phyloP scores from a whole-genome alignment of 148 eudicot species.

The Chenopodium formosanum region DNA sequence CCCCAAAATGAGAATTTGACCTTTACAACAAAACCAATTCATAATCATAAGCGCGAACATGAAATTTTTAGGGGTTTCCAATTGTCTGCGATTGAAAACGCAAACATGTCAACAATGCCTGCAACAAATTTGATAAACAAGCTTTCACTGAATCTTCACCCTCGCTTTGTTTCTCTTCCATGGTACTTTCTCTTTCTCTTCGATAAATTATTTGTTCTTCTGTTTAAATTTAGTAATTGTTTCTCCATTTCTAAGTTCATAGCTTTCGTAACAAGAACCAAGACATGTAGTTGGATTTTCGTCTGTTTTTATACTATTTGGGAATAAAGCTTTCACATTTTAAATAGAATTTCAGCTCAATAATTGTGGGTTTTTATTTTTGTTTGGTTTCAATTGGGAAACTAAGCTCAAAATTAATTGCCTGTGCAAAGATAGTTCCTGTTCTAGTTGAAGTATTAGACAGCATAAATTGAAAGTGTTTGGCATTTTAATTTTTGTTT shows the following conservation, averaged over 20 bases:
- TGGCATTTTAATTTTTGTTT: neutral
- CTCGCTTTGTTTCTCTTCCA: slow-evolving; percentile 26
- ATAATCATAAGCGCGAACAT: no score
- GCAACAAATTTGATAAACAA: slow-evolving; percentile 24
- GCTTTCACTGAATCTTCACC: slow-evolving; percentile 24
- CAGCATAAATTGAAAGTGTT: neutral
- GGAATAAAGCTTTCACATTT: neutral
- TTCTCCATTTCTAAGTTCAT: no score
- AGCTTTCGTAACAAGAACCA: no score
- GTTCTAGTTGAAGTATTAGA: neutral
- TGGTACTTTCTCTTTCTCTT: slow-evolving; percentile 25
- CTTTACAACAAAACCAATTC: no score
- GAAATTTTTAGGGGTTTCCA: neutral
- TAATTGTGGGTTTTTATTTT: neutral
- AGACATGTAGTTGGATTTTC: neutral
- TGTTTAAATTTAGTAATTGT: no score
- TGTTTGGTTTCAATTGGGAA: neutral
- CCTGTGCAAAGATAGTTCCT: neutral
- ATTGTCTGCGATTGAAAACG: neutral
- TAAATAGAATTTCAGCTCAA: neutral
- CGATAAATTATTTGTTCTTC: no score
- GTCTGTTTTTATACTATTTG: neutral
- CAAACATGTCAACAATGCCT: neutral
- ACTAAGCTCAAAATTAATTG: neutral
- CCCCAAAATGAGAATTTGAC: no score